Percentiles rank a stretch among this genome's conserved stretches.
These are phyloP conservation scores for Podospora tetraspora DNA, from an alignment of 495 filamentous ascomycete genomes.

Conservation along the genomic window DNA sequence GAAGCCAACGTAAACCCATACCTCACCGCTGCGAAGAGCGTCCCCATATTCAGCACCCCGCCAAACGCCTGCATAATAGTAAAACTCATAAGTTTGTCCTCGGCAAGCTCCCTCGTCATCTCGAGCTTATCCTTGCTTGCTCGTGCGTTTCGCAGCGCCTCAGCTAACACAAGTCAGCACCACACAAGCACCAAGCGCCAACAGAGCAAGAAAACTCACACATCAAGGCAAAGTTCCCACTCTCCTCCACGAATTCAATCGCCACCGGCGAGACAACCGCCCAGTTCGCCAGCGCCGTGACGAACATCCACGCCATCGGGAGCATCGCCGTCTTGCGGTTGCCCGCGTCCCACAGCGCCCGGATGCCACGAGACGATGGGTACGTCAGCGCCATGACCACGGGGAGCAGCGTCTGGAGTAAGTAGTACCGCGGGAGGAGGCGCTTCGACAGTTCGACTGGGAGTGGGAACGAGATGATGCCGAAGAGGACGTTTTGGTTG, in stretches of 20 bases:
- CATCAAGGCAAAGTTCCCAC: slow-evolving; percentile 39
- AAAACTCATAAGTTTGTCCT: slow-evolving; percentile 23
- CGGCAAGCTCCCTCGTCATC: not conserved
- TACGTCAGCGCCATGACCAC: slow-evolving; percentile 73
- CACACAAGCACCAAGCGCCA: too few relatives aligned
- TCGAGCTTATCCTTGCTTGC: slow-evolving; percentile 1
- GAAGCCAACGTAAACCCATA: slow-evolving; percentile 70
- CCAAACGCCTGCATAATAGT: not conserved
- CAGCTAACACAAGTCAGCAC: too few relatives aligned
- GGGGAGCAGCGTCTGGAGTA: slow-evolving; percentile 69
- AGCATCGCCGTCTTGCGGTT: slow-evolving; percentile 56
- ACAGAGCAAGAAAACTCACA: too few relatives aligned
- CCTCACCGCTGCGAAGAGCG: slow-evolving; percentile 57
- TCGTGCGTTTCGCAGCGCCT: too few relatives aligned
- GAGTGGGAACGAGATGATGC: slow-evolving; percentile 64
- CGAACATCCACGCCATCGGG: slow-evolving; percentile 60
- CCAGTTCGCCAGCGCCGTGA: slow-evolving; percentile 61
- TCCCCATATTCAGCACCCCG: slow-evolving; percentile 60
- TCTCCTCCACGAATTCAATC: slow-evolving; percentile 62
- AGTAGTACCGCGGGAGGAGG: slow-evolving; percentile 84
- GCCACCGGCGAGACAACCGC: slow-evolving; percentile 66
- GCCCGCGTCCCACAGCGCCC: slow-evolving; percentile 49
- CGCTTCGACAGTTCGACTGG: slow-evolving; percentile 69
- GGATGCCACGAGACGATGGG: slow-evolving; percentile 42
- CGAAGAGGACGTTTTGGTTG: slow-evolving; percentile 44